These are phyloP conservation scores for Linderniella brevidens DNA, from an alignment of 257 asterid genomes.

Conservation along the genomic window DNA sequence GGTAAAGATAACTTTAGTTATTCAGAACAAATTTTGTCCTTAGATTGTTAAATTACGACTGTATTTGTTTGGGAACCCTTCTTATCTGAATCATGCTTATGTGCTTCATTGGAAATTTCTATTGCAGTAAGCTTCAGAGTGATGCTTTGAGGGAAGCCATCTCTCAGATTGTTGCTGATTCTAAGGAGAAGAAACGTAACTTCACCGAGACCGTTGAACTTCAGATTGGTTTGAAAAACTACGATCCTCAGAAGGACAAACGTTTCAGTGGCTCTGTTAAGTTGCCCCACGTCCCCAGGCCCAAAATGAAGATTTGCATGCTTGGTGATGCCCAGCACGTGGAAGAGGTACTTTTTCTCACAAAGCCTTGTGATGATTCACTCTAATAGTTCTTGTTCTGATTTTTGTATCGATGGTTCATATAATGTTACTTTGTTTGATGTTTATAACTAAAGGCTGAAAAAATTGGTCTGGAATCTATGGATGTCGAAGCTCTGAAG, in stretches of 20 bases:
- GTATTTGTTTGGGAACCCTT: too few relatives aligned
- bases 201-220: constrained; percentile 37
- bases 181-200: constrained; percentile 28
- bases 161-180: constrained; percentile 14
- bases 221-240: constrained; percentile 37
- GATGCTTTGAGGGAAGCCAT: constrained; percentile 35
- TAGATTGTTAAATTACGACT: too few relatives aligned
- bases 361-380: too few relatives aligned
- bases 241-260: constrained; percentile 40
- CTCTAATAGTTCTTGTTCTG: too few relatives aligned
- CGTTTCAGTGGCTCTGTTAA: constrained; percentile 47
- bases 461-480: constrained; percentile 19
- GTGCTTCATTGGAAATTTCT: background rate
- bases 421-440: background rate
- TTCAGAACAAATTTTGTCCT: too few relatives aligned
- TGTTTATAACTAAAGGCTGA: constrained; percentile 13
- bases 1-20: too few relatives aligned
- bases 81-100: background rate
- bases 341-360: constrained; percentile 20
- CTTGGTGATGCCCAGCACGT: constrained; percentile 49
- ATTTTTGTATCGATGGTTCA: background rate
- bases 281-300: constrained; percentile 43
- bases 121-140: constrained; percentile 32
- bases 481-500: constrained; percentile 23
- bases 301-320: constrained; percentile 44